A percentile compares a stretch with the other conserved stretches of the same genome.
Evolutionary conservation across 805 yeast species (phyloP).

Genomic region (Candida ortonii): DNA sequence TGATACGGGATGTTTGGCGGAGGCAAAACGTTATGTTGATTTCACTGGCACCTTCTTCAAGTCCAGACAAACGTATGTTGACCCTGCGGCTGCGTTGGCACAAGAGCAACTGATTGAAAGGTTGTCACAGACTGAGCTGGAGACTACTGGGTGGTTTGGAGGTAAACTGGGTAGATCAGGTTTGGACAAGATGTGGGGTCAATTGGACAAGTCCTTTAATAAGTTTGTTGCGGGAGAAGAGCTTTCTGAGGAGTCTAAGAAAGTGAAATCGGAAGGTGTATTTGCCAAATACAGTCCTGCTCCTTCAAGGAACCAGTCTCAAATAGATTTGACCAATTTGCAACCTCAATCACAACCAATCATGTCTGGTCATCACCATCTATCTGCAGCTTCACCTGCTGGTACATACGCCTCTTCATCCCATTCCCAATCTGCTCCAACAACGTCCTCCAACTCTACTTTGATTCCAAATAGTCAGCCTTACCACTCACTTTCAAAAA

Average conservation of each 20-base stretch:
- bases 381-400: slow-evolving; percentile 4
- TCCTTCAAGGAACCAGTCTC: slow-evolving; percentile 55
- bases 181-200: slow-evolving; percentile 81
- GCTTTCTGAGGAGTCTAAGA: slow-evolving; percentile 32
- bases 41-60: slow-evolving; percentile 39
- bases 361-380: slow-evolving; percentile 14
- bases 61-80: slow-evolving; percentile 34
- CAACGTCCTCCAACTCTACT: slow-evolving; percentile 23
- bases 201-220: slow-evolving; percentile 72
- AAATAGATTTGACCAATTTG: slow-evolving; percentile 29
- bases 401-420: slow-evolving; percentile 14
- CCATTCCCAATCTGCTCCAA: slow-evolving; percentile 24
- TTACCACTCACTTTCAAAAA: slow-evolving; percentile 10
- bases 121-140: slow-evolving; percentile 39
- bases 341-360: slow-evolving; percentile 23
- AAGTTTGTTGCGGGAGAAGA: slow-evolving; percentile 89
- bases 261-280: slow-evolving; percentile 46
- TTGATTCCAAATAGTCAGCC: slow-evolving; percentile 13
- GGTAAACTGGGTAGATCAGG: slow-evolving; percentile 38
- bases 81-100: slow-evolving; percentile 32
- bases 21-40: slow-evolving; percentile 66
- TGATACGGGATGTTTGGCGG: slow-evolving; percentile 58
- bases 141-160: slow-evolving; percentile 68
- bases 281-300: slow-evolving; percentile 72
- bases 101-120: slow-evolving; percentile 43